Evolutionary conservation across 306 rosid genomes (phyloP).

Genomic region (Ammopiptanthus mongolicus): DNA sequence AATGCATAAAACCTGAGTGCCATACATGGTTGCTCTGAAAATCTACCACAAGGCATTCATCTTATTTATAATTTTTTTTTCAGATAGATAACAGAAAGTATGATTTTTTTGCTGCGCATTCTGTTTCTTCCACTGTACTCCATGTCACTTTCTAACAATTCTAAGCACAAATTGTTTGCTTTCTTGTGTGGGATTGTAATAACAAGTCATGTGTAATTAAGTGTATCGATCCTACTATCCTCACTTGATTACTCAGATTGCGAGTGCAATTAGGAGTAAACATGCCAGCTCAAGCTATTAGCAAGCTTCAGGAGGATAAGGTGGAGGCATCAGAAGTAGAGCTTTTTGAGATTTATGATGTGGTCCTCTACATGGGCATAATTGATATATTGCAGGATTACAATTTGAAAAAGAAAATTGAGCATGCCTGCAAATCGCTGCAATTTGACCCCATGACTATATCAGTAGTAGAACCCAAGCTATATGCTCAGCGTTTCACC

Average conservation of each 20-base stretch:
- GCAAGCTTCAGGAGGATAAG: conserved; percentile 40
- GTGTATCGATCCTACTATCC: background rate
- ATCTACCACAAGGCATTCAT: background rate
- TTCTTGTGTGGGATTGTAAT: background rate
- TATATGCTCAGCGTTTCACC: conserved; percentile 75
- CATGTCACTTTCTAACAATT: background rate
- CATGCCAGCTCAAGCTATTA: conserved; percentile 88
- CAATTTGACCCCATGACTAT: conserved; percentile 48
- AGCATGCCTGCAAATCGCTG: conserved; percentile 61
- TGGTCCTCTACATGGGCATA: conserved; percentile 87
- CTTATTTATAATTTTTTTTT: background rate
- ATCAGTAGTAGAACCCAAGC: conserved; percentile 68
- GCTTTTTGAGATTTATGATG: conserved; percentile 77
- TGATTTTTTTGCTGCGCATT: background rate
- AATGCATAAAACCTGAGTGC: background rate
- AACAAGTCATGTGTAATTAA: background rate
- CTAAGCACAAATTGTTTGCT: background rate
- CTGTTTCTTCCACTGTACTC: background rate
- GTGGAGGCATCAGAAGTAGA: conserved; percentile 63
- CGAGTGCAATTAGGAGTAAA: conserved; percentile 92
- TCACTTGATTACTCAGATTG: conserved; percentile 42
- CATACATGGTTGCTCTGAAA: background rate
- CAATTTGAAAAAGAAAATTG: conserved; percentile 66
- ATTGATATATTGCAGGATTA: conserved; percentile 89
- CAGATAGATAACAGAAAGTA: background rate